Conservation (phyloP, 2,329 filamentous ascomycete genomes). For the Metarhizium album region DNA sequence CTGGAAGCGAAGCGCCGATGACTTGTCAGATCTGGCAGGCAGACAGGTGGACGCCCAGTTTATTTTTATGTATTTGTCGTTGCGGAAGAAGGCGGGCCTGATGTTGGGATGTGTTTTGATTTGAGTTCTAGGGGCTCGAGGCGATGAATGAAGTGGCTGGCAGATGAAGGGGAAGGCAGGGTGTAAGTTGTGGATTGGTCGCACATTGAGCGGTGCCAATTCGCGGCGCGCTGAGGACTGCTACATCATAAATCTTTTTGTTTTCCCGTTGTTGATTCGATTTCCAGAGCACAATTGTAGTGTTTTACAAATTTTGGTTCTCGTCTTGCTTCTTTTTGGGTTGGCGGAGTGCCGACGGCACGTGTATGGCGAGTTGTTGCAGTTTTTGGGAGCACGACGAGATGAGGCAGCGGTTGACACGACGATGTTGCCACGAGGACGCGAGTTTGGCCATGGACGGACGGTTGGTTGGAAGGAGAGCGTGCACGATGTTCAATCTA, state of each 20-base stretch:
- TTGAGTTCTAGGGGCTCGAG: slow-evolving; percentile 16
- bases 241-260: slow-evolving; percentile 38
- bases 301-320: slow-evolving; percentile 1
- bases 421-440: too few relatives aligned
- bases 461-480: too few relatives aligned
- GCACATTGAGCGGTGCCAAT: slow-evolving; percentile 14
- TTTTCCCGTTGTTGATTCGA: slow-evolving; percentile 18
- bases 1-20: neutral
- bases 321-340: neutral
- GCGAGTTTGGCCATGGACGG: neutral
- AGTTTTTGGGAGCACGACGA: neutral
- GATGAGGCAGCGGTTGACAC: too few relatives aligned
- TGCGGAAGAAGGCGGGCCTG: slow-evolving; percentile 19
- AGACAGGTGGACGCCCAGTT: slow-evolving; percentile 8
- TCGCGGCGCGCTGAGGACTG: slow-evolving; percentile 29
- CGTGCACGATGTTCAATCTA: neutral
- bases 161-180: slow-evolving; percentile 10
- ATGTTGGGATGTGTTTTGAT: slow-evolving; percentile 18
- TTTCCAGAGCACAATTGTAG: slow-evolving; percentile 5
- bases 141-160: slow-evolving; percentile 19
- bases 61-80: slow-evolving; percentile 26
- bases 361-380: neutral
- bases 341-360: neutral
- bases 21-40: slow-evolving; percentile 2
- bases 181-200: slow-evolving; percentile 12